Evolutionary conservation across 208 protist species (phyloP).

Genomic region (Blechomonas ayalai): DNA sequence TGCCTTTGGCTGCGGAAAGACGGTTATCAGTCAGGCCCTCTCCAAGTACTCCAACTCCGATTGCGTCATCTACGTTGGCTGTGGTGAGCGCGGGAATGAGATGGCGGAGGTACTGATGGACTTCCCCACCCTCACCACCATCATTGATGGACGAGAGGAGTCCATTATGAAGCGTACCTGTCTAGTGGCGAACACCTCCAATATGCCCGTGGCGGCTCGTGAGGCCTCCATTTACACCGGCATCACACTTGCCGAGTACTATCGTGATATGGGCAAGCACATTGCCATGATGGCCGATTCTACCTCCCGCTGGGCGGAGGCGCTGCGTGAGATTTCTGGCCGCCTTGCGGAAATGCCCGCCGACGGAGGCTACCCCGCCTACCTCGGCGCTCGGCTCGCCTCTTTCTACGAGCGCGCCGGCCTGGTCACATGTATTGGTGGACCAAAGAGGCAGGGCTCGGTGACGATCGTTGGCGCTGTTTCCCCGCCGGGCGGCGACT

Average conservation of each 20-base stretch:
- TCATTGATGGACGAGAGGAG: constrained; percentile 94
- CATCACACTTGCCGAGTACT: constrained; percentile 99
- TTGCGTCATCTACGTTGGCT: constrained; percentile 99
- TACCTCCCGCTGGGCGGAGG: constrained; percentile 99
- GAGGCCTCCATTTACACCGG: constrained; percentile 99
- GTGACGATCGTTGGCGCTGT: constrained; percentile 99
- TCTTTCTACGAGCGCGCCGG: constrained; percentile 99
- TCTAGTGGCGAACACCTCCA: constrained; percentile 99
- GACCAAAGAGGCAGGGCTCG: constrained; percentile 94
- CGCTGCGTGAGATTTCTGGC: constrained; percentile 99
- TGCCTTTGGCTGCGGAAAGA: constrained; percentile 99
- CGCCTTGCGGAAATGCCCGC: constrained; percentile 99
- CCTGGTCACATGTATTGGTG: constrained; percentile 94
- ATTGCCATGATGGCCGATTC: constrained; percentile 99
- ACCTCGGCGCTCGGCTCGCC: constrained; percentile 98
- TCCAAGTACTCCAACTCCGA: constrained; percentile 99
- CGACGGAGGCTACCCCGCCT: constrained; percentile 99
- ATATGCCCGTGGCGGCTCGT: constrained; percentile 99
- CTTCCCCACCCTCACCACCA: constrained; percentile 96
- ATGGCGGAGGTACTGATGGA: constrained; percentile 99
- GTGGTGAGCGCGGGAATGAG: constrained; percentile 99
- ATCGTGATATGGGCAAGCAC: constrained; percentile 99
- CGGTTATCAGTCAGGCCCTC: constrained; percentile 99
- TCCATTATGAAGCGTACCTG: constrained; percentile 99
- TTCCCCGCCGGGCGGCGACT: constrained; percentile 99